These are phyloP conservation scores for Lithospermum erythrorhizon DNA, from an alignment of 257 asterid genomes.

Conservation along the genomic window DNA sequence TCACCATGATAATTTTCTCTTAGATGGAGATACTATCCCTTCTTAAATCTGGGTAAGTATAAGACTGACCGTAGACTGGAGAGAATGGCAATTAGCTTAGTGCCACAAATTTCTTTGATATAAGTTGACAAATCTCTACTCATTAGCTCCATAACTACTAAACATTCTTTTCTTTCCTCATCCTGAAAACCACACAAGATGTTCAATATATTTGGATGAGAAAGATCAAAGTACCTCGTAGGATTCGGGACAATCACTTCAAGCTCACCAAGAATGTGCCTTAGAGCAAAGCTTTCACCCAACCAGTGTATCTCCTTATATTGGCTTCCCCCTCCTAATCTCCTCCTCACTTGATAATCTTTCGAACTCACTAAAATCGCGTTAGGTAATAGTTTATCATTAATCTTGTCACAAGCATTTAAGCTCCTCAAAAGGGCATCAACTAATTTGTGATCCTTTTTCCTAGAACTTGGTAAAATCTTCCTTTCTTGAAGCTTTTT, in stretches of 20 bases:
- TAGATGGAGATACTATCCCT: constrained; percentile 77
- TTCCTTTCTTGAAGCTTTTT: constrained; percentile 33
- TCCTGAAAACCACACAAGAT: constrained; percentile 56
- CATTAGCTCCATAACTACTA: constrained; percentile 72
- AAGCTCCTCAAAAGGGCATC: constrained; percentile 52
- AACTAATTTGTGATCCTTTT: constrained; percentile 19
- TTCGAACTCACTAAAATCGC: constrained; percentile 41
- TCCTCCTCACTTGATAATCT: constrained; percentile 63
- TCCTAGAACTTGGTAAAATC: not conserved
- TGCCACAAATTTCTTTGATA: constrained; percentile 55
- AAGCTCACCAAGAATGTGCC: constrained; percentile 51
- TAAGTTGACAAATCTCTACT: constrained; percentile 48
- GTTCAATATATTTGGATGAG: constrained; percentile 72
- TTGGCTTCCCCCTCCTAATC: constrained; percentile 58
- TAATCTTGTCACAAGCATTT: constrained; percentile 10
- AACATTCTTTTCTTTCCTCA: constrained; percentile 64
- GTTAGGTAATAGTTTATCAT: constrained; percentile 33
- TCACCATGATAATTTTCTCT: constrained; percentile 68
- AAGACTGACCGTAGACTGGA: constrained; percentile 60
- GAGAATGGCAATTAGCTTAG: constrained; percentile 58
- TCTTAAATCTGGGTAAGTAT: constrained; percentile 17
- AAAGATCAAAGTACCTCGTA: constrained; percentile 34
- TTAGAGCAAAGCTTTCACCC: constrained; percentile 76
- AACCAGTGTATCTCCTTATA: constrained; percentile 87
- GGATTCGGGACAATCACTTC: constrained; percentile 34